phyloP scores from a whole-genome alignment of 2,329 filamentous ascomycete genomes.

The Epichloe baconii region DNA sequence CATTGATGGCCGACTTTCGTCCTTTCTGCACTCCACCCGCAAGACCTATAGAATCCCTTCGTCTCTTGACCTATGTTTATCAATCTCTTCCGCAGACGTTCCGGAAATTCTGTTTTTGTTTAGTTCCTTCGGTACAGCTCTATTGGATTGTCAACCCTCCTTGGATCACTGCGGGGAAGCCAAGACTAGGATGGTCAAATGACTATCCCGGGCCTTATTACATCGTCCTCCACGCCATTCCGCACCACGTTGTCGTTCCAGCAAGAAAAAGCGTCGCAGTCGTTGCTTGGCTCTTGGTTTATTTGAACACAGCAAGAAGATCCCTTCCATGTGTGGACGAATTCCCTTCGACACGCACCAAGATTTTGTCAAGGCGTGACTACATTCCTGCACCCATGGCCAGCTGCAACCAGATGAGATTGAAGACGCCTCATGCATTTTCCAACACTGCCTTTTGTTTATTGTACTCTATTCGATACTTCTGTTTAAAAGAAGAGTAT shows the following conservation, averaged over 20 bases:
- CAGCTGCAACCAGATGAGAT: not conserved
- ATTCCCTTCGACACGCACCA: not conserved
- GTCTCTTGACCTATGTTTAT: not conserved
- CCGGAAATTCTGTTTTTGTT: not conserved
- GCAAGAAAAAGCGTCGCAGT: constrained; percentile 3
- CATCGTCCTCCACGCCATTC: not conserved
- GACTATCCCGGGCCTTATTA: not conserved
- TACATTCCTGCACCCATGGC: not conserved
- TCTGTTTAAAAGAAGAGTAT: not conserved
- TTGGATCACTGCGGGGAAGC: constrained; percentile 2
- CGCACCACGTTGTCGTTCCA: constrained; percentile 2
- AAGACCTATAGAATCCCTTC: not conserved
- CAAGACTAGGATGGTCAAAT: constrained; percentile 4
- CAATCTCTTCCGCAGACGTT: not conserved
- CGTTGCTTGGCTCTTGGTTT: not conserved
- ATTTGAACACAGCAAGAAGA: not conserved
- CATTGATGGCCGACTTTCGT: not conserved
- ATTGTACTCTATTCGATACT: not conserved
- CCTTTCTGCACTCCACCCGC: constrained; percentile 1
- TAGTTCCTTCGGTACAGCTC: not conserved
- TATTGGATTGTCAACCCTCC: not conserved
- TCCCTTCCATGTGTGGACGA: not conserved
- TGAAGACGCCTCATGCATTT: constrained; percentile 15
- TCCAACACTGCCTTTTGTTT: constrained; percentile 9
- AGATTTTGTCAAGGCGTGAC: not conserved